Evolutionary conservation across 140 eudicot genomes (phyloP), one percentile per base, ranked within the genome.

Genomic region (Erigeron philadelphicus): DNA sequence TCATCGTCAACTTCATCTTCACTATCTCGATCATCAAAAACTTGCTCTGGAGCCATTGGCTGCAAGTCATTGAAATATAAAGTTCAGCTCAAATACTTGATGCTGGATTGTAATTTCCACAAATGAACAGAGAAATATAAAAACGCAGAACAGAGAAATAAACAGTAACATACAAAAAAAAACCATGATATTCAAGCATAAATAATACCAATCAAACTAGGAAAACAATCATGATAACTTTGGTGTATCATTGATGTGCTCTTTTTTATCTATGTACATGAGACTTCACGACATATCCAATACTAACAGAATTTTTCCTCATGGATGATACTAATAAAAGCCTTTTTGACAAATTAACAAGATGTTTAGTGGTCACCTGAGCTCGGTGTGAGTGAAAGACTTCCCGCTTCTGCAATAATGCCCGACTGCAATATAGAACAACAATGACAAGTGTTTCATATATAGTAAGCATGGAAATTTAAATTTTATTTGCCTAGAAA

Each of bases 371-470:
- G 64, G 64, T 79, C 74, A 90, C 97, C 90, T 91, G 97, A 78
- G 97, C 95, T 86, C 96, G 83, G 67, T 88, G 97, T 10, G 97
- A 91, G 79, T 91, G 97, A 78, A 91, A 88, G 81, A 91, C 88
- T 71, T 88, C 88, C 50, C 91, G 84, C 81, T 84, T 91, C 84
- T 84, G 89, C 89, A 91, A 72, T 66, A 86, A 86, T 16, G 83
- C 77, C 46, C 89, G 95, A 45, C 97, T 91, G 85, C 59, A 74
- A 75, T 41, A 64, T n/a, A 58, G 11, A 65, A 46, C 70, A 16
- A 66, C 42, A 10, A 13, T 2, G 4, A 41, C 21, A 62, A 48
- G 67, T 44, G 65, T 45, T 64, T 52, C 45, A 41, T 17, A 63
- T 50, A 19, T 57, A 70, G 45, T 18, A 57, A 43, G 13, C 17